Conservation (phyloP, 2,329 filamentous ascomycete species). For the Neoscytalidium dimidiatum region DNA sequence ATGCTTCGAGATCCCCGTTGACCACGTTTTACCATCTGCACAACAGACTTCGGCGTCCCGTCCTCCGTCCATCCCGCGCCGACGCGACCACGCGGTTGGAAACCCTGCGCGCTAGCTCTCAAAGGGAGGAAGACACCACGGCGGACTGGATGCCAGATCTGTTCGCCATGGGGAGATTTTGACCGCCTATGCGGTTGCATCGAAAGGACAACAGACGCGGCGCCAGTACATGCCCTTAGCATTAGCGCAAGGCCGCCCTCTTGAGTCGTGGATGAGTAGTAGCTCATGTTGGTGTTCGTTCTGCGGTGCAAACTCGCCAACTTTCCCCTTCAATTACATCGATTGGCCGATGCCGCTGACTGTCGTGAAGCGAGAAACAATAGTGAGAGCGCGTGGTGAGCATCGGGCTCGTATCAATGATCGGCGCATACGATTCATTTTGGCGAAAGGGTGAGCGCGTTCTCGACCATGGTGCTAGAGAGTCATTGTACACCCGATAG, state of each 20-base stretch:
- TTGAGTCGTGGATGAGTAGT: too few relatives aligned
- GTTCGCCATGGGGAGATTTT: too few relatives aligned
- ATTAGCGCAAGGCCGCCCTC: too few relatives aligned
- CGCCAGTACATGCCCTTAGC: too few relatives aligned
- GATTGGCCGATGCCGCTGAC: neutral
- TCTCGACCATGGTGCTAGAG: neutral
- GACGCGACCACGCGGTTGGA: neutral
- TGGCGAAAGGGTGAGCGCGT: neutral
- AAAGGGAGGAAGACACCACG: too few relatives aligned
- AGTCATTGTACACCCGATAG: neutral
- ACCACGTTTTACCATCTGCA: conserved; percentile 5
- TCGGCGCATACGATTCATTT: neutral
- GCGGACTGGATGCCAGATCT: too few relatives aligned
- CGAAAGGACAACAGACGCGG: too few relatives aligned
- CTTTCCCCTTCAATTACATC: neutral
- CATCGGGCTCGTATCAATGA: neutral
- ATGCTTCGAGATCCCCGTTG: neutral
- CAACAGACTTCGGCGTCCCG: neutral
- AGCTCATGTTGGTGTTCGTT: too few relatives aligned
- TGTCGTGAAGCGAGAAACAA: neutral
- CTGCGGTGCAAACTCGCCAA: neutral
- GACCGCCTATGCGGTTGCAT: too few relatives aligned
- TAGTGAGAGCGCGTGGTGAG: neutral
- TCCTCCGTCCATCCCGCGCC: conserved; percentile 3
- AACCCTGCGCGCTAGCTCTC: neutral